Conservation (phyloP, 208 protist genomes). For the Crithidia expoeki region DNA sequence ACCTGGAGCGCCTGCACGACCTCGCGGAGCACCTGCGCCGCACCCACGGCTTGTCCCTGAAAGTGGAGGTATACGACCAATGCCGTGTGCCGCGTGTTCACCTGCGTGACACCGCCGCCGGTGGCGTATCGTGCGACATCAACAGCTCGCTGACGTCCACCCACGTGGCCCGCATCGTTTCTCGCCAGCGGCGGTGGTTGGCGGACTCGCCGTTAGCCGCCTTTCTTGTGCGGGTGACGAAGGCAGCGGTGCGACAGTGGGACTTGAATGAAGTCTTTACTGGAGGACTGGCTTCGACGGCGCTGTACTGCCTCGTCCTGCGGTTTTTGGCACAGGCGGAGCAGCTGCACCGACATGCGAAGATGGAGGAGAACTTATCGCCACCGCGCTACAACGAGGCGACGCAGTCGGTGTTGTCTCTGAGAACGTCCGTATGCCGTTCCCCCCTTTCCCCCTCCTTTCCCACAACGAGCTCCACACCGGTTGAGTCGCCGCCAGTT, state of each 20-base stretch:
- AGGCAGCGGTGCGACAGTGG: slow-evolving; percentile 66
- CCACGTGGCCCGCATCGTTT: slow-evolving; percentile 36
- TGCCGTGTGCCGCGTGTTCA: slow-evolving; percentile 60
- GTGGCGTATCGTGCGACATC: slow-evolving; percentile 45
- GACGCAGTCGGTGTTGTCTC: slow-evolving; percentile 6
- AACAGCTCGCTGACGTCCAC: slow-evolving; percentile 35
- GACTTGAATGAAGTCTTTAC: slow-evolving; percentile 52
- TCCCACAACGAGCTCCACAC: background rate
- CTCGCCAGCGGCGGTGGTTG: slow-evolving; percentile 52
- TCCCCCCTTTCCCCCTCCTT: slow-evolving; percentile 7
- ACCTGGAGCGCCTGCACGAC: slow-evolving; percentile 34
- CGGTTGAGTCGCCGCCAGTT: background rate
- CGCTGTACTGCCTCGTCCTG: slow-evolving; percentile 61
- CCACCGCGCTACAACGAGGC: slow-evolving; percentile 33
- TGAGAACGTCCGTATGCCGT: background rate
- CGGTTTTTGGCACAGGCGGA: slow-evolving; percentile 53
- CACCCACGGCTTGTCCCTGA: background rate
- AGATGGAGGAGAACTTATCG: slow-evolving; percentile 23
- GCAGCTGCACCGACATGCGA: slow-evolving; percentile 24
- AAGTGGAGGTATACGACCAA: slow-evolving; percentile 51
- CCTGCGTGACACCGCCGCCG: slow-evolving; percentile 29
- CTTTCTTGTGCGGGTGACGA: slow-evolving; percentile 62
- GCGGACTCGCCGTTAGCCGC: slow-evolving; percentile 13
- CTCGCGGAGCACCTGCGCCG: slow-evolving; percentile 26
- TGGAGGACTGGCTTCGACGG: slow-evolving; percentile 60